Evolutionary conservation across 23 red algal species (phyloP).

Genomic region (Rhodosorus marinus): DNA sequence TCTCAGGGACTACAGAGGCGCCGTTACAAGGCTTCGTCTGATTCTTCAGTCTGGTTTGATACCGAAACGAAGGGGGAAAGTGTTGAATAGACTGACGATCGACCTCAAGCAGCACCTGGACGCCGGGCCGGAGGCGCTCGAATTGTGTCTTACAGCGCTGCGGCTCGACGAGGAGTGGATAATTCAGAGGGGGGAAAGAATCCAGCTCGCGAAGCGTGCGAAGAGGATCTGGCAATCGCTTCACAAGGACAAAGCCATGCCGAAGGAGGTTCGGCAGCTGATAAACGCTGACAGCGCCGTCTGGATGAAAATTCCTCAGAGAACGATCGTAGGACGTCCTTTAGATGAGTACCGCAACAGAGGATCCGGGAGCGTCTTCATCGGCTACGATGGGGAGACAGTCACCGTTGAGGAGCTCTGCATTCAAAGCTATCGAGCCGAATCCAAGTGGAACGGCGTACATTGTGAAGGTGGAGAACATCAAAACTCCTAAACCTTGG

Average conservation of each 20-base stretch:
- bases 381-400: background rate
- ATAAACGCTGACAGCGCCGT: background rate
- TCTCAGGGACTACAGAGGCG: slow-evolving; percentile 19
- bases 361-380: background rate
- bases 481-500: no score
- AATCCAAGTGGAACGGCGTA: slow-evolving; percentile 1
- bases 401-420: background rate
- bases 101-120: slow-evolving; percentile 33
- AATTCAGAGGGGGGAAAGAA: background rate
- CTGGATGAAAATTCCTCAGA: slow-evolving; percentile 1
- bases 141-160: slow-evolving; percentile 1
- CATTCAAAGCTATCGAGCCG: background rate
- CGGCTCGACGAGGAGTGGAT: background rate
- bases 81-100: slow-evolving; percentile 28
- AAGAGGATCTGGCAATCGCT: background rate
- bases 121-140: slow-evolving; percentile 10
- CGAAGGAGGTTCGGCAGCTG: background rate
- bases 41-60: slow-evolving; percentile 24
- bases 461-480: no score
- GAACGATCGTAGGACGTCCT: background rate
- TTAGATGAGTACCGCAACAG: background rate
- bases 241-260: background rate
- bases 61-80: slow-evolving; percentile 14
- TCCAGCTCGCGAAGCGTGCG: background rate
- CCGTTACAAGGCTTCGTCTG: slow-evolving; percentile 14